Conservation (phyloP, 805 yeast species). For the Kregervanrija delftensis region DNA sequence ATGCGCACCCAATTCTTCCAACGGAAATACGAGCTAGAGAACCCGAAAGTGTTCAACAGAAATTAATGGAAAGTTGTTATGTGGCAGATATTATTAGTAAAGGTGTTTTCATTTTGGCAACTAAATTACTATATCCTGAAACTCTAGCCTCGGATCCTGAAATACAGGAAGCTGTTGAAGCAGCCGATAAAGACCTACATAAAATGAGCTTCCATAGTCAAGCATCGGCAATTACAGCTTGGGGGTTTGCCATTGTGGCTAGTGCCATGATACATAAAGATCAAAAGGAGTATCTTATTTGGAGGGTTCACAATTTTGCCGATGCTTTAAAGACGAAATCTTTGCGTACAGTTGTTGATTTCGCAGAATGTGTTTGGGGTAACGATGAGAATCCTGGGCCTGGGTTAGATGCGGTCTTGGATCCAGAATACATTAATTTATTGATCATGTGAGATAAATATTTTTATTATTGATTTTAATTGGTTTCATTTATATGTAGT, state of each 20-base stretch:
- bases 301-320: constrained; percentile 9
- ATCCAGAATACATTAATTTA: too few species aligned
- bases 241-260: constrained; percentile 17
- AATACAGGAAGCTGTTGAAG: constrained; percentile 7
- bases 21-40: constrained; percentile 8
- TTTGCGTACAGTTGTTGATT: constrained; percentile 5
- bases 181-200: constrained; percentile 6
- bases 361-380: constrained; percentile 14
- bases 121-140: constrained; percentile 10
- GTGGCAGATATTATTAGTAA: constrained; percentile 11
- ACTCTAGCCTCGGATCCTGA: constrained; percentile 2
- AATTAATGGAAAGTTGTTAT: constrained; percentile 16
- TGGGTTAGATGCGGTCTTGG: too few species aligned
- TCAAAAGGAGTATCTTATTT: constrained; percentile 11
- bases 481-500: too few species aligned
- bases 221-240: constrained; percentile 8
- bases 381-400: too few species aligned
- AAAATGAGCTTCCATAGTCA: constrained; percentile 12
- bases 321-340: constrained; percentile 10
- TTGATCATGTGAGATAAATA: too few species aligned
- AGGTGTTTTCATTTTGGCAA: constrained; percentile 10
- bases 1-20: constrained; percentile 13
- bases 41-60: constrained; percentile 12
- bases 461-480: too few species aligned
- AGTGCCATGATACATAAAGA: constrained; percentile 6